phyloP scores from a whole-genome alignment of 2,329 filamentous ascomycete genomes.

The Colletotrichum navitas region DNA sequence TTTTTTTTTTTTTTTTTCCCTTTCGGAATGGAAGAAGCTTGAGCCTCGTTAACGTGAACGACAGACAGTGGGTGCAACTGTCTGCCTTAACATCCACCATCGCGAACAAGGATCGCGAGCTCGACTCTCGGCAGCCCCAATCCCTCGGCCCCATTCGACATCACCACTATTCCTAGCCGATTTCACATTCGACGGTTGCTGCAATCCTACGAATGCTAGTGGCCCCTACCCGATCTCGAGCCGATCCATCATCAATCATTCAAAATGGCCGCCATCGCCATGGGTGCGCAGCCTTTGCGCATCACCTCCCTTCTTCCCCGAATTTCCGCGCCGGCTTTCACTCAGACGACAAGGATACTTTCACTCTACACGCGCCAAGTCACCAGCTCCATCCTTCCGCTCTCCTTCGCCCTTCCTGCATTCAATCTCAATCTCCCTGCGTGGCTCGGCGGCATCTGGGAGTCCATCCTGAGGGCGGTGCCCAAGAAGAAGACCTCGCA shows the following conservation, averaged over 20 bases:
- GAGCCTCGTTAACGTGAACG: slow-evolving; percentile 34
- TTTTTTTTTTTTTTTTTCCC: slow-evolving; percentile 30
- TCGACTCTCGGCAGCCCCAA: background rate
- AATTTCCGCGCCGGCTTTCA: slow-evolving; percentile 58
- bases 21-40: slow-evolving; percentile 24
- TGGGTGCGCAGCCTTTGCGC: slow-evolving; percentile 42
- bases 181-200: background rate
- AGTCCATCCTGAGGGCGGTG: slow-evolving; percentile 89
- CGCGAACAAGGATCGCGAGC: background rate
- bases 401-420: slow-evolving; percentile 70
- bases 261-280: slow-evolving; percentile 59
- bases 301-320: slow-evolving; percentile 67
- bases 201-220: background rate
- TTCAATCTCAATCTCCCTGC: slow-evolving; percentile 68
- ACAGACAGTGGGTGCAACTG: slow-evolving; percentile 11
- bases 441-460: slow-evolving; percentile 88
- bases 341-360: slow-evolving; percentile 58
- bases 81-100: slow-evolving; percentile 9
- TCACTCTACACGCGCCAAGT: slow-evolving; percentile 60
- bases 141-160: background rate
- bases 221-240: slow-evolving; percentile 22
- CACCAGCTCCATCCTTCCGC: slow-evolving; percentile 62
- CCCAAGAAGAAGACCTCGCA: slow-evolving; percentile 99
- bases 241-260: slow-evolving; percentile 27
- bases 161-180: background rate